phyloP scores from a whole-genome alignment of 2,329 filamentous ascomycete genomes.

The Colletotrichum tamarilloi region DNA sequence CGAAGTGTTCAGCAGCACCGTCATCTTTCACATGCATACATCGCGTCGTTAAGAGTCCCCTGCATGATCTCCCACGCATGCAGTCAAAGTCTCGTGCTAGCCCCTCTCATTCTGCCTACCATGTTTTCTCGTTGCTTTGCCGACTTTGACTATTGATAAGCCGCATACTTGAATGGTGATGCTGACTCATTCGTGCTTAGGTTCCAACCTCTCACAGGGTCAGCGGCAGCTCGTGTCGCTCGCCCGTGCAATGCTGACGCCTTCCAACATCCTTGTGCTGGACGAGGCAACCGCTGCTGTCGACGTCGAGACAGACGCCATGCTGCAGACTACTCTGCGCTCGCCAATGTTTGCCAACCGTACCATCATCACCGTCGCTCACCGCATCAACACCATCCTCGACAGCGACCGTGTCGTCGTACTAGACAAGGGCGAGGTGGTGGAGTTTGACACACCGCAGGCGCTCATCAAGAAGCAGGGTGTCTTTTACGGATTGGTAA shows the following conservation, averaged over 20 bases:
- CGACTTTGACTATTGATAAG: conserved; percentile 17
- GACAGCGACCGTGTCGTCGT: conserved; percentile 91
- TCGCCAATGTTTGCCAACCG: conserved; percentile 82
- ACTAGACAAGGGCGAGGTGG: conserved; percentile 88
- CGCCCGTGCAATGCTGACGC: conserved; percentile 91
- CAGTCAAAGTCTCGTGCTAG: conserved; percentile 45
- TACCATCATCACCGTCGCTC: conserved; percentile 98
- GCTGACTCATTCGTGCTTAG: conserved; percentile 55
- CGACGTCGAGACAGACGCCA: conserved; percentile 75
- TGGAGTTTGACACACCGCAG: conserved; percentile 90
- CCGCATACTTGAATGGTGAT: conserved; percentile 33
- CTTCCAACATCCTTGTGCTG: conserved; percentile 95
- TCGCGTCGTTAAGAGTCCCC: conserved; percentile 39
- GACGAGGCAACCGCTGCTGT: conserved; percentile 93
- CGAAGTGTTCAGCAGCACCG: not conserved
- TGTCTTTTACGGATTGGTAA: conserved; percentile 89
- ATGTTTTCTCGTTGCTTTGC: not conserved
- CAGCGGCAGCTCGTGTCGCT: conserved; percentile 95
- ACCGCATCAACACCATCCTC: conserved; percentile 97
- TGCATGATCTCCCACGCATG: conserved; percentile 51
- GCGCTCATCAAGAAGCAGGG: conserved; percentile 81
- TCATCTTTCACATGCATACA: conserved; percentile 30
- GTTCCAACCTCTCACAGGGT: conserved; percentile 94
- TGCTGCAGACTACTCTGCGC: conserved; percentile 73
- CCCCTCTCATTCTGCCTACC: conserved; percentile 34